Base-by-base conservation (phyloP, 169 alveolate genomes). In the Pseudocohnilembus persalinus region DNA sequence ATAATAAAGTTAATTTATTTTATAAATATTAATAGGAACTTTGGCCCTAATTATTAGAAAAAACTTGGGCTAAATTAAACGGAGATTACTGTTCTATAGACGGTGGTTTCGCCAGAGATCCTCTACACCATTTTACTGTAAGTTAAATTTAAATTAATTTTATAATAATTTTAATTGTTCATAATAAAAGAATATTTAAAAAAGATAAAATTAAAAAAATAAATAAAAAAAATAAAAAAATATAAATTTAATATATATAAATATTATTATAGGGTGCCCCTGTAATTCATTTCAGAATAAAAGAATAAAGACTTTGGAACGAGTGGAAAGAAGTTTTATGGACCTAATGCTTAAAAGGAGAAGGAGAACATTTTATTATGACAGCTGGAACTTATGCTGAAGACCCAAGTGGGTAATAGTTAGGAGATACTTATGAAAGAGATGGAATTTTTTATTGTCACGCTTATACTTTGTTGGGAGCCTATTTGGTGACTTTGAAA, bases 31-130 rank as follows among this genome's bases (percentile, higher is more conserved):
- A n/a, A 31, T 73, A 78, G 29, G 90, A 85, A 80, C 34, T 80
- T 26, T 85, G 90, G 90, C 87, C 80, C 27, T 29, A 78, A 1
- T 65, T 85, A 0, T 49, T 85, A 15, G 90, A 85, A 75, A 85
- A 85, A 74, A 82, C 90, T 31, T 85, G 83, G 83, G 90, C 90
- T 26, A 85, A 85, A 77, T 26, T 81, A 27, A 72, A 76, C 65
- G 84, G 84, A 76, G 31, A 74, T 34, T 81, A 81, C 65, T 92
- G 92, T n/a, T 88, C 83, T 76, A 88, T 89, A 11, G 93, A 85
- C 26, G 95, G 94, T 31, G 96, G 96, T 24, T 85, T 83, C 29
- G 83, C 97, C 15, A 85, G 88, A 35, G 96, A 92, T 79, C 93
- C 96, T 4, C 83, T 93, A 30, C 90, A 85, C 31, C 92, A 90